A percentile compares a stretch with the other conserved stretches of the same genome.
Evolutionary conservation across 1,139 yeast genomes (phyloP).

Genomic region (Suhomyces panamericanus): DNA sequence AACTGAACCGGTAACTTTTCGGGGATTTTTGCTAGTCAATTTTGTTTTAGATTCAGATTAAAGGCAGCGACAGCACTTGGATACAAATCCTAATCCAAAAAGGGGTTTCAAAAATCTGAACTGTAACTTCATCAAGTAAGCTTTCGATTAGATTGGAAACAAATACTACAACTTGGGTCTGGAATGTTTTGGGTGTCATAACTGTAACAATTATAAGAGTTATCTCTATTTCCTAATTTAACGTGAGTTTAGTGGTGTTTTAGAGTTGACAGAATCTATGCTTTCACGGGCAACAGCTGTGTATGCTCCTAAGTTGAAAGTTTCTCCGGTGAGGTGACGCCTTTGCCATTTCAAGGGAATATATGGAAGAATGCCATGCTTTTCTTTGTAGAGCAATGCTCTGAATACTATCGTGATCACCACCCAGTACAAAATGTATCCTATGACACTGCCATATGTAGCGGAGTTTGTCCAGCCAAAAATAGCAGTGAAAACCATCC

Average conservation of each 20-base stretch:
- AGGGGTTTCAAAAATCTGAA: no score
- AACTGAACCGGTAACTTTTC: no score
- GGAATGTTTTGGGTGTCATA: no score
- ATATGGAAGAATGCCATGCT: slow-evolving; percentile 57
- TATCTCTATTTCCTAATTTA: not conserved
- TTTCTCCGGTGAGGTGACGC: slow-evolving; percentile 54
- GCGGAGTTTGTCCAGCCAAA: slow-evolving; percentile 97
- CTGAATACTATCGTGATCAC: slow-evolving; percentile 42
- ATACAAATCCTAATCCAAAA: no score
- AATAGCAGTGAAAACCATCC: slow-evolving; percentile 53
- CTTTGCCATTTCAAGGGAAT: slow-evolving; percentile 65
- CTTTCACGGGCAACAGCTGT: slow-evolving; percentile 21
- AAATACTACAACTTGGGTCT: no score
- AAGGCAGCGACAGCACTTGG: no score
- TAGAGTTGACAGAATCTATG: slow-evolving; percentile 28
- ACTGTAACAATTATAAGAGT: no score
- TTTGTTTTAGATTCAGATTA: no score
- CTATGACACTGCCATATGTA: slow-evolving; percentile 84
- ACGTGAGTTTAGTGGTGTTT: not conserved
- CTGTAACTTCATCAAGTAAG: no score
- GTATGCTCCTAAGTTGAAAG: slow-evolving; percentile 21
- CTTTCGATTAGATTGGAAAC: no score
- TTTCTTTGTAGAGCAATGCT: slow-evolving; percentile 54
- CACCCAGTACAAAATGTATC: slow-evolving; percentile 78
- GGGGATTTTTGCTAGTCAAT: no score